These are phyloP conservation scores for Lachancea meyersii DNA, from an alignment of 805 yeast genomes.

Conservation along the genomic window DNA sequence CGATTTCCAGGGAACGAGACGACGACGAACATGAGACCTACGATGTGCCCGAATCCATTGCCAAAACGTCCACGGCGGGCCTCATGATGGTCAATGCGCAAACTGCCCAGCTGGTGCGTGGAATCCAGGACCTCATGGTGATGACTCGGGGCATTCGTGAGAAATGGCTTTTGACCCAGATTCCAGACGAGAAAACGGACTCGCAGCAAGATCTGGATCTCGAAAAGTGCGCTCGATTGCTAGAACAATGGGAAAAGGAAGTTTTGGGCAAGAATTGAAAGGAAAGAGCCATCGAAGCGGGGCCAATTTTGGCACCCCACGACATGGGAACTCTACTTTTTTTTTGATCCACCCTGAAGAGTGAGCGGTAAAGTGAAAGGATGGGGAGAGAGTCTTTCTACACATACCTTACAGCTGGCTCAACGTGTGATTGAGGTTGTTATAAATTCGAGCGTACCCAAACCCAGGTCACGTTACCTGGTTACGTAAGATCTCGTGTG, in stretches of 20 bases:
- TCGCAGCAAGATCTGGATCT: slow-evolving; percentile 12
- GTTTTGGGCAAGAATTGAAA: background rate
- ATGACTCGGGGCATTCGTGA: slow-evolving; percentile 31
- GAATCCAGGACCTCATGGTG: slow-evolving; percentile 31
- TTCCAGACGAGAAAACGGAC: slow-evolving; percentile 18
- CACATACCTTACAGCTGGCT: too few relatives aligned
- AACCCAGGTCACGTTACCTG: too few relatives aligned
- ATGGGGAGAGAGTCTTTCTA: too few relatives aligned
- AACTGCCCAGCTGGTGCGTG: slow-evolving; percentile 29
- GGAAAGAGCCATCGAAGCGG: too few relatives aligned
- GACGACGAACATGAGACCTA: slow-evolving; percentile 13
- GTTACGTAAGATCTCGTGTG: too few relatives aligned
- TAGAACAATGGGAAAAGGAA: slow-evolving; percentile 21
- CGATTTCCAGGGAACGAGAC: slow-evolving; percentile 16
- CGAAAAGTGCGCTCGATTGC: slow-evolving; percentile 15
- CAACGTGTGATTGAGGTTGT: too few relatives aligned
- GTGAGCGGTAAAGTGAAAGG: too few relatives aligned
- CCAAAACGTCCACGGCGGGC: slow-evolving; percentile 26
- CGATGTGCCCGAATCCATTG: slow-evolving; percentile 16
- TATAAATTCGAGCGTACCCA: too few relatives aligned
- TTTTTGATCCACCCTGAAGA: too few relatives aligned
- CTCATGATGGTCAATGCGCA: slow-evolving; percentile 26
- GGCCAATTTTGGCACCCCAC: too few relatives aligned
- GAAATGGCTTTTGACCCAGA: slow-evolving; percentile 31
- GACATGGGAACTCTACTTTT: too few relatives aligned